A percentile compares a stretch with the other conserved stretches of the same genome.
phyloP scores from a whole-genome alignment of 139 green algal genomes.

The Pleodorina starrii region DNA sequence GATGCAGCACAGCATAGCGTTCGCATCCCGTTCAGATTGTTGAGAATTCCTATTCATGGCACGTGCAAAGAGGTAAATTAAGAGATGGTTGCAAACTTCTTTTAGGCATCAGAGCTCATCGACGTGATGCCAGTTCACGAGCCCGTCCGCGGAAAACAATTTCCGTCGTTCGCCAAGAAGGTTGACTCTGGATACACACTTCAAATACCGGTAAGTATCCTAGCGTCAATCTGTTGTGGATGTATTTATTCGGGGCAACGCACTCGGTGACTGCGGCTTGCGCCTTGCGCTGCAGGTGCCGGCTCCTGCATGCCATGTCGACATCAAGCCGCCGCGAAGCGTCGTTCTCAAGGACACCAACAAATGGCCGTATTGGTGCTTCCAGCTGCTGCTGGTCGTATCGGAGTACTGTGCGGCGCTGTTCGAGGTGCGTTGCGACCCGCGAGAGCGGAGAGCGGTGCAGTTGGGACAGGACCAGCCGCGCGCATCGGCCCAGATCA shows the following conservation, averaged over 20 bases:
- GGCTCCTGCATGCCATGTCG: not conserved
- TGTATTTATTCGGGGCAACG: not conserved
- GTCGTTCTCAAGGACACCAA: not conserved
- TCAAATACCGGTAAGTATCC: conserved; percentile 16
- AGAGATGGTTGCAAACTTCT: no score
- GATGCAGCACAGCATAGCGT: no score
- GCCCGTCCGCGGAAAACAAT: not conserved
- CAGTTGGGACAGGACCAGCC: not conserved
- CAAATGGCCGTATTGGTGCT: not conserved
- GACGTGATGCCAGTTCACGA: not conserved
- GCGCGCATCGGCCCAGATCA: not conserved
- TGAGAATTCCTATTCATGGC: no score
- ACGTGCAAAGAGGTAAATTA: no score
- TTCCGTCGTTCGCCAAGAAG: not conserved
- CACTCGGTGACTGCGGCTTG: not conserved
- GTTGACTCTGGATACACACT: not conserved
- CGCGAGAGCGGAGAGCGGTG: not conserved
- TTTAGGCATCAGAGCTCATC: no score
- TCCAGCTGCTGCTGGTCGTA: conserved; percentile 16
- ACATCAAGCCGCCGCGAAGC: not conserved
- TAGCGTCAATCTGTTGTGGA: not conserved
- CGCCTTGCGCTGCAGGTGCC: not conserved
- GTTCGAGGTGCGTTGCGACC: not conserved
- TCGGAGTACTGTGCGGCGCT: conserved; percentile 40
- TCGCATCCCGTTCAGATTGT: no score